These are phyloP conservation scores for Clonostachys byssicola DNA, from an alignment of 2,329 filamentous ascomycete species.

Conservation along the genomic window DNA sequence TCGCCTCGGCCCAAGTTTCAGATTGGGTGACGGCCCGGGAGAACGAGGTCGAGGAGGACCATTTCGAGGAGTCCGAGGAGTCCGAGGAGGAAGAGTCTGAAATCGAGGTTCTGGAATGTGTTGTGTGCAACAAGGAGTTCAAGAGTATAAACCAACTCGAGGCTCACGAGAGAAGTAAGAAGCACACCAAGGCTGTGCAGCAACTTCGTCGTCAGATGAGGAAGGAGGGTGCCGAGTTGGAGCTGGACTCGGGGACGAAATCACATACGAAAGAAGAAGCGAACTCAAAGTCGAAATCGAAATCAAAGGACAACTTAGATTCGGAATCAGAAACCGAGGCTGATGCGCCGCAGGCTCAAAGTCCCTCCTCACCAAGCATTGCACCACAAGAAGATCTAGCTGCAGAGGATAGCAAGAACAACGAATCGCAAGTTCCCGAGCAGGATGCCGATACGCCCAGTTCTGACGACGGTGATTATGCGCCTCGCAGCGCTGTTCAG, in stretches of 20 bases:
- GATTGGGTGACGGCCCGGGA: constrained; percentile 69
- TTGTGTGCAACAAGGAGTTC: constrained; percentile 75
- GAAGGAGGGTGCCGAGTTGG: constrained; percentile 65
- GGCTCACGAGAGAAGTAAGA: constrained; percentile 93
- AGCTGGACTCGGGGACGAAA: constrained; percentile 25
- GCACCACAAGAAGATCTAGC: neutral
- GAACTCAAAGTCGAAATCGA: neutral
- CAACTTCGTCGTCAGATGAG: constrained; percentile 79
- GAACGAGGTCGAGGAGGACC: constrained; percentile 30
- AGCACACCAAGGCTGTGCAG: constrained; percentile 83
- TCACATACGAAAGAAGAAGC: neutral
- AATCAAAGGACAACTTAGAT: neutral
- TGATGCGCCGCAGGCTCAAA: too few species aligned
- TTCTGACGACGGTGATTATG: constrained; percentile 35
- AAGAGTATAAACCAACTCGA: constrained; percentile 90
- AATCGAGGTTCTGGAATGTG: constrained; percentile 65
- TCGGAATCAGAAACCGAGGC: neutral
- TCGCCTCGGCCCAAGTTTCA: constrained; percentile 61
- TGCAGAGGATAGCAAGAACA: constrained; percentile 5
- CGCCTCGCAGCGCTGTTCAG: constrained; percentile 36
- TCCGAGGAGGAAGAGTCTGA: constrained; percentile 47
- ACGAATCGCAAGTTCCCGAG: constrained; percentile 5
- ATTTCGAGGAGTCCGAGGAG: constrained; percentile 52
- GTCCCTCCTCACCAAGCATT: neutral
- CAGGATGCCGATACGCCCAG: too few species aligned